Percentiles rank a stretch among this genome's conserved stretches.
phyloP scores from a whole-genome alignment of 2,329 filamentous ascomycete genomes.

The Delphinella strobiligena region DNA sequence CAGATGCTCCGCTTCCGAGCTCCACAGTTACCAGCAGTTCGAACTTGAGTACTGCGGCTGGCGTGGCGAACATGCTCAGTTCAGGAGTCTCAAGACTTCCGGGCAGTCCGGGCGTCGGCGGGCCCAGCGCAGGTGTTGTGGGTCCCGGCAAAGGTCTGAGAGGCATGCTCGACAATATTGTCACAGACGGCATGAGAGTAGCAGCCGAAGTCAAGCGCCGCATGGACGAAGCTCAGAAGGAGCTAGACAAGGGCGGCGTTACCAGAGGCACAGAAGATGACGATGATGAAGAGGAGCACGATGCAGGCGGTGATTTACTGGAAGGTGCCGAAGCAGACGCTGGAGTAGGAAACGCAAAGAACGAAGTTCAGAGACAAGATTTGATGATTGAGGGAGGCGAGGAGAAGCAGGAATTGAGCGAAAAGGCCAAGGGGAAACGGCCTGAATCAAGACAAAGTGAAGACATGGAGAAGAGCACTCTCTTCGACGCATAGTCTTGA shows the following conservation, averaged over 20 bases:
- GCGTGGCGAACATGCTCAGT: neutral
- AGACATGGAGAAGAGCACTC: too few relatives aligned
- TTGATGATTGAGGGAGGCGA: too few relatives aligned
- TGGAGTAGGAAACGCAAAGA: too few relatives aligned
- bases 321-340: constrained; percentile 38
- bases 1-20: constrained; percentile 46
- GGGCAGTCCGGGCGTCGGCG: constrained; percentile 19
- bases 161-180: constrained; percentile 92
- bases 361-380: too few relatives aligned
- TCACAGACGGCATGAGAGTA: constrained; percentile 92
- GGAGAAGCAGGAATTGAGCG: too few relatives aligned
- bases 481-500: too few relatives aligned
- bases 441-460: too few relatives aligned
- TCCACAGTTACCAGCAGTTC: constrained; percentile 44
- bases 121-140: constrained; percentile 40
- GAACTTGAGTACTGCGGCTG: constrained; percentile 55
- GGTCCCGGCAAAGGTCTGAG: constrained; percentile 63
- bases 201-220: constrained; percentile 81
- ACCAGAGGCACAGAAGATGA: constrained; percentile 40
- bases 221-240: constrained; percentile 91
- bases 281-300: constrained; percentile 59
- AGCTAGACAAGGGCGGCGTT: constrained; percentile 74
- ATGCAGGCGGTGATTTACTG: constrained; percentile 50
- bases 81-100: too few relatives aligned
- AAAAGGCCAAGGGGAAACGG: too few relatives aligned